Base-by-base conservation (phyloP, 2,329 filamentous ascomycete genomes). In the Escovopsis sp. region DNA sequence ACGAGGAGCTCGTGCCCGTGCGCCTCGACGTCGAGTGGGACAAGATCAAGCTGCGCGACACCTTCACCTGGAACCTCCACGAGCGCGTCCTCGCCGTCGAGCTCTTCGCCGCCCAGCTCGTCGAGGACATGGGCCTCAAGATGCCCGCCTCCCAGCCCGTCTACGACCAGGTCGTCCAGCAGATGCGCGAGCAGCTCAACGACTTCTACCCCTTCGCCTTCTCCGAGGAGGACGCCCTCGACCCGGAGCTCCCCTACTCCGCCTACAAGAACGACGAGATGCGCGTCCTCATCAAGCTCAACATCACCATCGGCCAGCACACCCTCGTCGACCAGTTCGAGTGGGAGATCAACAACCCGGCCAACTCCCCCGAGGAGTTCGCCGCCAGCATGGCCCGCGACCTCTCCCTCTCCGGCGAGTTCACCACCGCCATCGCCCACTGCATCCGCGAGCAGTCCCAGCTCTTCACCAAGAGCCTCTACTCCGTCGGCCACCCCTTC, bases 261-360 rank as follows among this genome's bases (percentile, higher is more conserved):
- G 88, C 91, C 7, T 94, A 95, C 67, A 96, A 96, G 63, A 94
- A 98, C 57, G 91, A 98, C 57, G 91, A 98, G 65, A 95, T 98
- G 89, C 82, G 91, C 39, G 84, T 98, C 51, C 67, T 94, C 35
- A 78, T 98, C 62, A 96, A 95, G 62, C 71, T 98, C 39, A 95
- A 96, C 62, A 94, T 98, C 55, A 96, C 91, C 7, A 95, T 98
- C 55, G 91, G 89, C 34, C 82, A 85, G 48, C 85, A 94, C 56
- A 96, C 88, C 0, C 70, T 98, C 24, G 81, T 95, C 31, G 91
- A 98, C 55, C 91, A 96, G 58, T 96, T 98, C 47, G 91, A 98
- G 62, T 98, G 91, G 91, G 91, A 98, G 53, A 87, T 96, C 57
- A 96, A 96, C 62, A 93, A 94, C 58, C 83, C 88, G 0, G 67